Base-by-base conservation (phyloP, 2,329 filamentous ascomycete genomes). In the Lachnellula occidentalis region DNA sequence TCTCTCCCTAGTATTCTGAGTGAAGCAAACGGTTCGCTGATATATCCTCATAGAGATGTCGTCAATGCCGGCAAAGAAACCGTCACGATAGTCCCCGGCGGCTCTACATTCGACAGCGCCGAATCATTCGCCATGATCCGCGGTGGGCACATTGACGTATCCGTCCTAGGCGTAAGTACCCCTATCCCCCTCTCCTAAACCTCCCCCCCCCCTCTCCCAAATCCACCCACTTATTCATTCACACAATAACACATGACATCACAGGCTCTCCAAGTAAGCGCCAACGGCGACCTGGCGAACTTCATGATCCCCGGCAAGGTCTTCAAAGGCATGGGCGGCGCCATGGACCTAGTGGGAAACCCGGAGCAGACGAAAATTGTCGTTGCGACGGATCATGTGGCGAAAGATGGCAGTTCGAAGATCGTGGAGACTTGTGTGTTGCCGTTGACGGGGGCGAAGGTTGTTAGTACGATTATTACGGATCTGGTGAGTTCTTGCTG, bases 221-320 rank as follows among this genome's bases (percentile, higher is more conserved):
- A 53, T 49, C 49, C 48, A 21, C 12, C 21, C 45, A 12, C 24
- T 51, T 14, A 50, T 21, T 7, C 27, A 50, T 21, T 17, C 37
- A 21, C 14, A 41, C 24, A 24, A 24, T 6, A n/a, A n/a, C n/a
- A n/a, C n/a, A n/a, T n/a, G n/a, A 22, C 7, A 42, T 12, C 21
- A 2, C 41, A 55, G 53, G 53, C 61, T 1, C 54, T 64, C 61
- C 88, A 95, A 73, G 89, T 94, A 21, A 86, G 83, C 60, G 88
- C 88, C 0, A 77, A 80, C 2, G 90, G 90, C 24, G 90, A 95
- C 67, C 73, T 95, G 51, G 90, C 90, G 45, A 94, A 94, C 72
- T 95, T 90, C 77, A 94, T 94, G 86, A 87, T 95, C 59, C 90
- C 90, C 0, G 90, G 90, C 22, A 94, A 92, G 72, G 82, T 90